Base-by-base conservation (phyloP, 345 rosid genomes). In the Syzygium aromaticum region DNA sequence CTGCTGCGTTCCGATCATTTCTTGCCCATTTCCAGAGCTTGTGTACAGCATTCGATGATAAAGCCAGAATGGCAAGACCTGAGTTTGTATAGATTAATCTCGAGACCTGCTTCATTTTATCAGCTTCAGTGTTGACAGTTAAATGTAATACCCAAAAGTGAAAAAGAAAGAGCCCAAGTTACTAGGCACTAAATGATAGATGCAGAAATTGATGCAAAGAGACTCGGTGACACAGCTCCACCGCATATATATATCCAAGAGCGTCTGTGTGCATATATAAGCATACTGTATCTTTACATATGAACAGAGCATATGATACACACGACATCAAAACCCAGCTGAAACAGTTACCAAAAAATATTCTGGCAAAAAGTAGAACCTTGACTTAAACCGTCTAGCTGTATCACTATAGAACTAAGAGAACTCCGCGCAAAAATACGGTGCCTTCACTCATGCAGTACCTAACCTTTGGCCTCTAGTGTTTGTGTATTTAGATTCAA, bases 11-110 rank as follows among this genome's bases (percentile, higher is more conserved):
- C 16, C 92, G 89, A 43, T 95, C 97, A 91, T 89, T 94, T 89
- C 90, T 89, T 87, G 89, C 94, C 99, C 99, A 96, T 89, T 96
- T 95, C 98, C 99, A 95, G 67, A 95, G 94, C 93, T 94, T 95
- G 90, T 95, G 98, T 28, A 93, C 95, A 23, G 98, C 99, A 92
- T 95, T 96, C 87, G 96, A 94, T 52, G 94, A 90, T 88, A 96
- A 92, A 52, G 96, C 98, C 92, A 95, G 87, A 85, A 95, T 90
- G 67, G 96, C 94, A 57, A 0, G 0, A 11, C 19, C 33, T 7
- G 19, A 61, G 5, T 61, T 95, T 89, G 97, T 95, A 89, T 95
- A 96, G 67, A 95, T 95, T 88, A 96, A 91, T 86, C 95, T 94
- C 73, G 95, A 89, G 86, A 95, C 93, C 98, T 95, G 95, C 63